Conservation (phyloP, 345 rosid species). For the Hibiscus syriacus region DNA sequence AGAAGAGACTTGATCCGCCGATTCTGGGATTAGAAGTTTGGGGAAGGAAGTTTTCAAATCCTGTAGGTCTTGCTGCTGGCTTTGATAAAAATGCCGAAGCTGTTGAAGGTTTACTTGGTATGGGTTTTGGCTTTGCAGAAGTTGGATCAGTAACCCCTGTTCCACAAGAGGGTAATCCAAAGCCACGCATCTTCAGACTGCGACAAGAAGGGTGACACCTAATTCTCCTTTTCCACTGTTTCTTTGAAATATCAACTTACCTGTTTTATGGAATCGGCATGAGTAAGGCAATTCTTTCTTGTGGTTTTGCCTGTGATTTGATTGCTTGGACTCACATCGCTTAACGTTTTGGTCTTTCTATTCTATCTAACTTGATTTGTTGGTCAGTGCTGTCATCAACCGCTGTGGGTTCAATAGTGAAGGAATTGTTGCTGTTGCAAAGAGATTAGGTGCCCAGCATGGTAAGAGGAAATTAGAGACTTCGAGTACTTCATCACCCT, state of each 20-base stretch:
- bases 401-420: constrained; percentile 96
- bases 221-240: neutral
- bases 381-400: constrained; percentile 77
- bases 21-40: constrained; percentile 81
- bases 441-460: constrained; percentile 93
- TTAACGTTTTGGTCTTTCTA: neutral
- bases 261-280: neutral
- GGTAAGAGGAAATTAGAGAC: too few species aligned
- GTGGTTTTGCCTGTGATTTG: neutral
- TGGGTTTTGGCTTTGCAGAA: constrained; percentile 95
- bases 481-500: too few species aligned
- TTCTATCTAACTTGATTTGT: constrained; percentile 5
- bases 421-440: constrained; percentile 92
- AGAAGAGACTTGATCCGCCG: constrained; percentile 76
- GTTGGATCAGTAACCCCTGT: constrained; percentile 97
- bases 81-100: constrained; percentile 99
- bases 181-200: constrained; percentile 89
- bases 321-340: neutral
- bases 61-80: constrained; percentile 96
- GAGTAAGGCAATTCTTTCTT: neutral
- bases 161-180: constrained; percentile 93
- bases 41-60: constrained; percentile 95
- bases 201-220: constrained; percentile 63
- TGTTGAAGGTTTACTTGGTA: constrained; percentile 74
- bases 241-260: neutral